Percentiles rank a stretch among this genome's conserved stretches.
These are phyloP conservation scores for Wickerhamomyces sp. DNA, from an alignment of 1,139 yeast species.

Conservation along the genomic window DNA sequence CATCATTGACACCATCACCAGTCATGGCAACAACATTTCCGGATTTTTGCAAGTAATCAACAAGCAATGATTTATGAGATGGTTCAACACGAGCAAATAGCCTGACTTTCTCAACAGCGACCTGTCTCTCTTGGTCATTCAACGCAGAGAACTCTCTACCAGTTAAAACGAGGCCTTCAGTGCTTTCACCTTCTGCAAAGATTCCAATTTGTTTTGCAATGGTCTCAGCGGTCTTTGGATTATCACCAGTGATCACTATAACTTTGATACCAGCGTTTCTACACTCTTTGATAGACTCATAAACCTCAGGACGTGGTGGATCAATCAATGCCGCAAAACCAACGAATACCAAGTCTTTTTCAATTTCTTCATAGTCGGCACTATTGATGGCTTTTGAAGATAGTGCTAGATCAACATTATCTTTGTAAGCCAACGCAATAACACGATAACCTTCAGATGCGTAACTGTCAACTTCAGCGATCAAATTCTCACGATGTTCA, in stretches of 20 bases:
- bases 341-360: slow-evolving; percentile 43
- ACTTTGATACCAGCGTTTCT: slow-evolving; percentile 49
- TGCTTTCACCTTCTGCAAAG: slow-evolving; percentile 37
- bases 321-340: slow-evolving; percentile 50
- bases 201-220: slow-evolving; percentile 49
- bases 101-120: slow-evolving; percentile 53
- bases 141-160: slow-evolving; percentile 47
- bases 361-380: slow-evolving; percentile 46
- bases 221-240: slow-evolving; percentile 48
- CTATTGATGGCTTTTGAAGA: slow-evolving; percentile 26
- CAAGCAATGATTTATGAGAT: slow-evolving; percentile 45
- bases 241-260: slow-evolving; percentile 52
- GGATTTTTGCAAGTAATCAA: slow-evolving; percentile 44
- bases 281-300: slow-evolving; percentile 38
- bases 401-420: slow-evolving; percentile 21
- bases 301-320: slow-evolving; percentile 51
- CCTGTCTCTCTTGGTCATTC: slow-evolving; percentile 54
- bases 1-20: slow-evolving; percentile 38
- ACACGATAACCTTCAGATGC: slow-evolving; percentile 71
- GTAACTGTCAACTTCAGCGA: slow-evolving; percentile 39
- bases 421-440: slow-evolving; percentile 58
- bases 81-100: slow-evolving; percentile 51
- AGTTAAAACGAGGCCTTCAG: slow-evolving; percentile 41
- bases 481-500: slow-evolving; percentile 10
- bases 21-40: slow-evolving; percentile 39